These are phyloP conservation scores for Carpinus fangiana DNA, from an alignment of 306 rosid species.

Conservation along the genomic window DNA sequence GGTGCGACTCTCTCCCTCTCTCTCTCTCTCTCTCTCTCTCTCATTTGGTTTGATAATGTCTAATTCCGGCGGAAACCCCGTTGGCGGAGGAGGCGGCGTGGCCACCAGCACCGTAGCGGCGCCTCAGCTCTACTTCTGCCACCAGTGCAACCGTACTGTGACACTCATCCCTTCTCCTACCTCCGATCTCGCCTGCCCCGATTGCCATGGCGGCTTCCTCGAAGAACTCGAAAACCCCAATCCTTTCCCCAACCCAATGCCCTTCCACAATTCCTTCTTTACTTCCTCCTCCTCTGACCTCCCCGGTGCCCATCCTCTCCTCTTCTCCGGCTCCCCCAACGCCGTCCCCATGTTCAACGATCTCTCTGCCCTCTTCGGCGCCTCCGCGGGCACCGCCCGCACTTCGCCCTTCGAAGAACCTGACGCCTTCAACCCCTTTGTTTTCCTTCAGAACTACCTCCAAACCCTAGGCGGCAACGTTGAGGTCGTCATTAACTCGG, in stretches of 20 bases:
- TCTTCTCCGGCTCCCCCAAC: constrained; percentile 31
- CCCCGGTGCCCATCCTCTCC: constrained; percentile 40
- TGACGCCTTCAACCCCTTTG: constrained; percentile 62
- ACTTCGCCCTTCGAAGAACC: constrained; percentile 49
- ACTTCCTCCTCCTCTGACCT: constrained; percentile 45
- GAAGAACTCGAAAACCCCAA: constrained; percentile 63
- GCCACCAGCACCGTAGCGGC: constrained; percentile 21
- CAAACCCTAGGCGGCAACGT: constrained; percentile 73
- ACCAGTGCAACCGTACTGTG: constrained; percentile 67
- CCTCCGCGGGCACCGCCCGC: constrained; percentile 32
- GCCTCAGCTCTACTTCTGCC: constrained; percentile 66
- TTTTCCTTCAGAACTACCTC: constrained; percentile 70
- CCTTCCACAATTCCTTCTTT: constrained; percentile 40
- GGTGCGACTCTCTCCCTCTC: neutral
- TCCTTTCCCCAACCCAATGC: constrained; percentile 43
- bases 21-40: constrained; percentile 7
- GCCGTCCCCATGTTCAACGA: constrained; percentile 42
- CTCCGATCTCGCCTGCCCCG: constrained; percentile 68
- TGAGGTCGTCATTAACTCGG: constrained; percentile 61
- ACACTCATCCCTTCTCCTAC: constrained; percentile 50
- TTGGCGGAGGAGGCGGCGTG: constrained; percentile 22
- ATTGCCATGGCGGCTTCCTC: constrained; percentile 60
- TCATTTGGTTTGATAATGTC: constrained; percentile 51
- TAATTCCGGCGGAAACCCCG: constrained; percentile 51
- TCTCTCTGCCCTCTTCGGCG: constrained; percentile 57